These are phyloP conservation scores for Pichia californica DNA, from an alignment of 805 yeast genomes.

Conservation along the genomic window DNA sequence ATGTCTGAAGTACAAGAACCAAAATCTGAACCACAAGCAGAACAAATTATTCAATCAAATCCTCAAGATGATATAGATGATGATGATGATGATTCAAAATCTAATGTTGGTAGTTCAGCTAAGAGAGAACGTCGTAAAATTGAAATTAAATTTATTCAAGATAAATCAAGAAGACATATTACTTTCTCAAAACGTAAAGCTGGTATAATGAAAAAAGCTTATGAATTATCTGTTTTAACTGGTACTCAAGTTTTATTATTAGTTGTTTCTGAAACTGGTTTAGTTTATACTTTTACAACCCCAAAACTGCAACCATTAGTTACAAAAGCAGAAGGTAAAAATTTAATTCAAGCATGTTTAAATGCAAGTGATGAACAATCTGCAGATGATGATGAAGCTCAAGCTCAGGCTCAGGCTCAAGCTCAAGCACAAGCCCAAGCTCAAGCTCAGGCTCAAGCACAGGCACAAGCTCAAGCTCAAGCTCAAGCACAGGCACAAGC, in stretches of 20 bases:
- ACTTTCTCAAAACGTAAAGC: slow-evolving; percentile 98
- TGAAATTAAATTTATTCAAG: slow-evolving; percentile 95
- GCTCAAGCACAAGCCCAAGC: slow-evolving; percentile 28
- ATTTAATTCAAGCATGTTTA: slow-evolving; percentile 91
- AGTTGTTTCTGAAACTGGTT: slow-evolving; percentile 97
- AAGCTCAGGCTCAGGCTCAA: slow-evolving; percentile 26
- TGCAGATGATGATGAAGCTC: slow-evolving; percentile 48
- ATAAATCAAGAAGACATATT: slow-evolving; percentile 95
- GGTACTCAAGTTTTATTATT: slow-evolving; percentile 94
- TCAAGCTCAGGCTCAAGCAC: slow-evolving; percentile 30
- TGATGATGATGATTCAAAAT: slow-evolving; percentile 43
- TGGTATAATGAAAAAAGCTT: slow-evolving; percentile 99
- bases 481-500: slow-evolving; percentile 25
- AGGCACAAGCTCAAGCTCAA: slow-evolving; percentile 30
- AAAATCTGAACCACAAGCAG: slow-evolving; percentile 1
- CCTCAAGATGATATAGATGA: slow-evolving; percentile 16
- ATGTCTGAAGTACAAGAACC: slow-evolving; percentile 7
- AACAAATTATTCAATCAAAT: not conserved
- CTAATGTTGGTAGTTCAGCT: slow-evolving; percentile 26
- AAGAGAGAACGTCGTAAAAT: slow-evolving; percentile 73
- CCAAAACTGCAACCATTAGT: slow-evolving; percentile 97
- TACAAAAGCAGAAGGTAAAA: slow-evolving; percentile 95
- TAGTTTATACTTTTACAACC: slow-evolving; percentile 97
- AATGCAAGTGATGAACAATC: slow-evolving; percentile 90
- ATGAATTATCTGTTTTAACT: slow-evolving; percentile 90